These are phyloP conservation scores for Zygosaccharomyces gambellarensis DNA, from an alignment of 805 yeast species.

Conservation along the genomic window DNA sequence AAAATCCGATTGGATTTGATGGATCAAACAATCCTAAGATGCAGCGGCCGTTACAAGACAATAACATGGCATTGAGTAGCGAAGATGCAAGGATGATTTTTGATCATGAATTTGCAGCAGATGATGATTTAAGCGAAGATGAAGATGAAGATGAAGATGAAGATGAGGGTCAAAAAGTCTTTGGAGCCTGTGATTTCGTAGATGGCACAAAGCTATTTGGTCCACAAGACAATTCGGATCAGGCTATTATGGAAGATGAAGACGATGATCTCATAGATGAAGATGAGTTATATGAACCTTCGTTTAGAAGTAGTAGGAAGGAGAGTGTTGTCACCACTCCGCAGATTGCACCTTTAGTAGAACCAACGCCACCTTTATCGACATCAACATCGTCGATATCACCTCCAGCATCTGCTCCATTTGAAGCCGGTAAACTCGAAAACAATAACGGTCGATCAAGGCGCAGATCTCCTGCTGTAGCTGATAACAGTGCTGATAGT, in stretches of 20 bases:
- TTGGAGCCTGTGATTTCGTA: slow-evolving; percentile 13
- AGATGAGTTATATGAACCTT: slow-evolving; percentile 21
- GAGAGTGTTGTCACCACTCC: slow-evolving; percentile 13
- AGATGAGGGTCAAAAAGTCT: slow-evolving; percentile 2
- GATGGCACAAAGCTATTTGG: slow-evolving; percentile 8
- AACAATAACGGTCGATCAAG: neutral
- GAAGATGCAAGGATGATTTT: slow-evolving; percentile 31
- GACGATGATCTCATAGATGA: slow-evolving; percentile 18
- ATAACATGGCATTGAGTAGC: slow-evolving; percentile 20
- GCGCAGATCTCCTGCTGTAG: neutral
- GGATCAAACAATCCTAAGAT: slow-evolving; percentile 17
- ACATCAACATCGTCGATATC: neutral
- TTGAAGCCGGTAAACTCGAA: neutral
- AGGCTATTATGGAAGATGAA: slow-evolving; percentile 14
- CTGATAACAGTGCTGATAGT: neutral
- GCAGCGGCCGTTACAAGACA: slow-evolving; percentile 28
- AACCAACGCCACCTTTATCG: neutral
- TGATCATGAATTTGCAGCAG: slow-evolving; percentile 28
- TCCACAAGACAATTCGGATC: slow-evolving; percentile 6
- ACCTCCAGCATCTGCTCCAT: neutral
- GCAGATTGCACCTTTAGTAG: neutral
- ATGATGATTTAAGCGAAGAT: slow-evolving; percentile 25
- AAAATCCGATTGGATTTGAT: slow-evolving; percentile 15
- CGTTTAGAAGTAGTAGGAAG: slow-evolving; percentile 12
- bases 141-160: slow-evolving; percentile 25